Percentiles rank a stretch among this genome's conserved stretches.
Conservation (phyloP, 2,329 filamentous ascomycete species). For the Trichoderma sp. region DNA sequence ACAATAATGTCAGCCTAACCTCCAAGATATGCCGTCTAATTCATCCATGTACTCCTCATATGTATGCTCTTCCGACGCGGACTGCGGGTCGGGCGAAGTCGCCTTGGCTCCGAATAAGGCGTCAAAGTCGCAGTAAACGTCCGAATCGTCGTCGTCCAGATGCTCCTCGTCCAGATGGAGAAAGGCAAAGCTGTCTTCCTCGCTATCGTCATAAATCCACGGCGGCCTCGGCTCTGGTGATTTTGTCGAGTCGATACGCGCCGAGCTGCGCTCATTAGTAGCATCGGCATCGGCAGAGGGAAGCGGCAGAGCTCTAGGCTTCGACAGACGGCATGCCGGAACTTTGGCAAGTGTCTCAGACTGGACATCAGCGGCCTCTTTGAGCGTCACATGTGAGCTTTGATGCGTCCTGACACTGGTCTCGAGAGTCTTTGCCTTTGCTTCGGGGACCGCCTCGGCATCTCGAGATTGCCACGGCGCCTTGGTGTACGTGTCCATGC, state of each 20-base stretch:
- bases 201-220: conserved; percentile 39
- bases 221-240: conserved; percentile 43
- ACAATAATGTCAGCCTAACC: conserved; percentile 3
- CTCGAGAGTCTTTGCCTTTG: conserved; percentile 12
- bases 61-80: conserved; percentile 44
- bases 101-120: conserved; percentile 40
- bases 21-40: conserved; percentile 58
- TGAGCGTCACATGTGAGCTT: not conserved
- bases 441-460: conserved; percentile 33
- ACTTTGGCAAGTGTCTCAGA: conserved; percentile 31
- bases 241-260: conserved; percentile 38
- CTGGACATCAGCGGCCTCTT: not conserved
- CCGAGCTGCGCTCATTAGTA: conserved; percentile 37
- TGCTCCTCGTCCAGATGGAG: conserved; percentile 52
- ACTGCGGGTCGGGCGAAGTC: conserved; percentile 33
- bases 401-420: not conserved
- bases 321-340: conserved; percentile 37
- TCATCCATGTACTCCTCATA: conserved; percentile 62
- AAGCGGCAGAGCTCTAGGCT: conserved; percentile 38
- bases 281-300: conserved; percentile 36
- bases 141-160: conserved; percentile 52
- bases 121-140: conserved; percentile 60
- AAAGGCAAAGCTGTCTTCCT: conserved; percentile 55
- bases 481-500: conserved; percentile 32
- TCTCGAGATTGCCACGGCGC: conserved; percentile 34